Conservation (phyloP, 1,139 yeast species). For the Keqinozyma sinolaborantium region DNA sequence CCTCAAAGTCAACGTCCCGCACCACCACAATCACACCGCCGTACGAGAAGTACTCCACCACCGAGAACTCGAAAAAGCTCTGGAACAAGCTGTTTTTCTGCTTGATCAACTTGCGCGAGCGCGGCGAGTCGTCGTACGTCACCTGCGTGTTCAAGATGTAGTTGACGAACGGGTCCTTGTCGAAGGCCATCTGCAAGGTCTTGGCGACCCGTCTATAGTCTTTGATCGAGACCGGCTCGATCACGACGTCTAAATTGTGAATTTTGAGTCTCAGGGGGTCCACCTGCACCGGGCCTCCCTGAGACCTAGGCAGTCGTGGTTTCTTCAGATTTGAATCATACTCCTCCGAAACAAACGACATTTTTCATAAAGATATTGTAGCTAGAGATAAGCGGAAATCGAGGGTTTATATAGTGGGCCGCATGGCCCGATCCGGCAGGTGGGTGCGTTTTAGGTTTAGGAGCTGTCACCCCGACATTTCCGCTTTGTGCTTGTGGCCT, state of each 20-base stretch:
- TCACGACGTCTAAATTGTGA: conserved; percentile 23
- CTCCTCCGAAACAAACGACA: conserved; percentile 30
- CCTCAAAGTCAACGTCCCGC: conserved; percentile 31
- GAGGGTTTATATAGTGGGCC: no score
- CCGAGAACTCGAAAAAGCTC: conserved; percentile 35
- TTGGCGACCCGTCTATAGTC: conserved; percentile 38
- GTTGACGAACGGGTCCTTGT: conserved; percentile 40
- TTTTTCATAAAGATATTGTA: conserved; percentile 13
- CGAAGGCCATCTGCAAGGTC: conserved; percentile 36
- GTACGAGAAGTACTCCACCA: conserved; percentile 30
- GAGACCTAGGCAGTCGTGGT: conserved; percentile 46
- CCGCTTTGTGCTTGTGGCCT: no score
- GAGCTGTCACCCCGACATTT: no score
- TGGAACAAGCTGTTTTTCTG: conserved; percentile 31
- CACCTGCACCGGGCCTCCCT: conserved; percentile 16
- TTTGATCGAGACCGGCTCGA: conserved; percentile 26
- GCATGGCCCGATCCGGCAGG: no score
- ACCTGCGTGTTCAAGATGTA: conserved; percentile 34
- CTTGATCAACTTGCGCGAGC: conserved; percentile 17
- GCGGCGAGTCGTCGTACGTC: conserved; percentile 12
- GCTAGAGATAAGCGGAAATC: no score
- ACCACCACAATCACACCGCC: conserved; percentile 32
- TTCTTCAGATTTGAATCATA: conserved; percentile 34
- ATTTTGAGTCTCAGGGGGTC: conserved; percentile 14
- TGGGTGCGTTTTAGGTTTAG: no score